Evolutionary conservation across 805 yeast species (phyloP), one percentile per base, ranked within the genome.

Genomic region (Cyberlindnera lachancei): DNA sequence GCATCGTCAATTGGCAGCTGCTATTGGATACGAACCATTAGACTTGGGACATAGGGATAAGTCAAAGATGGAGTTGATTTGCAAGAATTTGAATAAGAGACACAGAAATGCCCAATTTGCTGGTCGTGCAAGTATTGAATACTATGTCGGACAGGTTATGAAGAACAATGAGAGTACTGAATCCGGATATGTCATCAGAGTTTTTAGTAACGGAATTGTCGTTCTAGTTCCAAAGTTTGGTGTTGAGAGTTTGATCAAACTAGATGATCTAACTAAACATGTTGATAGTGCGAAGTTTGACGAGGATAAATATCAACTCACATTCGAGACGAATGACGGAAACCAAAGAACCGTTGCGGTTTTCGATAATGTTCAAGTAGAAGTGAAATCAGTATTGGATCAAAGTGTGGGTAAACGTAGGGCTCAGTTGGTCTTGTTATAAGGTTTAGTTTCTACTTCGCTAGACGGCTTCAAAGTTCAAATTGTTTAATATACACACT

Each of bases 31-130:
- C 55, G 98, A 92, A 56, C 70, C 79, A 18, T 61, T 90, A 42
- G 86, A 84, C 50, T 66, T 79, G 38, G 69, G 75, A 29, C 96
- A 90, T 50, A 72, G 95, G 50, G 95, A 88, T 53, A 92, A 87
- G 58, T 66, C 64, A 50, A 86, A 85, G 63, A 84, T 92, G 88
- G 96, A 90, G 43, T 56, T 75, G 42, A 77, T 92, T 37, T 87
- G 88, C 48, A 75, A 76, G 45, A 92, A 92, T 53, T 88, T 92
- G 53, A 92, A 92, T 64, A 78, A 71, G 46, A 79, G 96, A 46
- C 99, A 92, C 57, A 76, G 98, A 59, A 92, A 92, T 55, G 98
- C 98, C 0, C 99, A 92, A 61, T 84, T 90, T 66, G 99, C 99
- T 2, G 99, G 98, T 23, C 73, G 99, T 54, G 96, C 98, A 15